Conservation (phyloP, 106 monocot species). For the Dendrobium chrysotoxum region DNA sequence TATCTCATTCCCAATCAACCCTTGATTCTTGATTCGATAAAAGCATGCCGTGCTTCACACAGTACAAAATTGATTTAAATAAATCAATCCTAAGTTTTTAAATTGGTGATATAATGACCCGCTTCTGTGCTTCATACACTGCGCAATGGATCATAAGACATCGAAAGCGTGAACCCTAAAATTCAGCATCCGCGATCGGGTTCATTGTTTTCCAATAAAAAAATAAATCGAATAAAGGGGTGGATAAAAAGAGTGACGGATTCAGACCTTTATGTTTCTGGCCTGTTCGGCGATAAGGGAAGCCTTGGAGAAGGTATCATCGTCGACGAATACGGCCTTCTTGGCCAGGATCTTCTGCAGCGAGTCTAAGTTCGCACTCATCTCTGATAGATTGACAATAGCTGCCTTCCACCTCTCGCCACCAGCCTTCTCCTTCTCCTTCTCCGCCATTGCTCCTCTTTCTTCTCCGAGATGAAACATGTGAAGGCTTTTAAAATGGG, state of each 20-base stretch:
- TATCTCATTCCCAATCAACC: background rate
- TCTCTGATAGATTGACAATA: slow-evolving; percentile 60
- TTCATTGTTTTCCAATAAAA: no score
- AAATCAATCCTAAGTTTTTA: background rate
- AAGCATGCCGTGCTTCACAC: background rate
- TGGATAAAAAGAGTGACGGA: background rate
- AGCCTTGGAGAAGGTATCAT: slow-evolving; percentile 80
- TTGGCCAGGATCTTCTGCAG: slow-evolving; percentile 69
- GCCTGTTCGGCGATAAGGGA: slow-evolving; percentile 75
- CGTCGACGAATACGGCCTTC: slow-evolving; percentile 95
- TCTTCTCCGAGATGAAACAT: background rate
- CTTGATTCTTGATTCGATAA: no score
- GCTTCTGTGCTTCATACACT: background rate
- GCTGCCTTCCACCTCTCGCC: slow-evolving; percentile 66
- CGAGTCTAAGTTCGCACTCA: slow-evolving; percentile 52
- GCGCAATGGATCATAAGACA: background rate
- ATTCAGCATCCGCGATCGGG: background rate
- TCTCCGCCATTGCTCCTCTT: slow-evolving; percentile 29
- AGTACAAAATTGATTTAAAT: background rate
- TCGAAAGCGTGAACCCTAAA: slow-evolving; percentile 2
- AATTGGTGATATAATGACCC: background rate
- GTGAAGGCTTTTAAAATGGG: no score
- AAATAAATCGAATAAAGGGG: background rate
- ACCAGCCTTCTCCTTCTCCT: slow-evolving; percentile 17
- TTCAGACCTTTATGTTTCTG: slow-evolving; percentile 70